phyloP scores from a whole-genome alignment of 2,329 filamentous ascomycete genomes.

The Calonectria multiphialidica region DNA sequence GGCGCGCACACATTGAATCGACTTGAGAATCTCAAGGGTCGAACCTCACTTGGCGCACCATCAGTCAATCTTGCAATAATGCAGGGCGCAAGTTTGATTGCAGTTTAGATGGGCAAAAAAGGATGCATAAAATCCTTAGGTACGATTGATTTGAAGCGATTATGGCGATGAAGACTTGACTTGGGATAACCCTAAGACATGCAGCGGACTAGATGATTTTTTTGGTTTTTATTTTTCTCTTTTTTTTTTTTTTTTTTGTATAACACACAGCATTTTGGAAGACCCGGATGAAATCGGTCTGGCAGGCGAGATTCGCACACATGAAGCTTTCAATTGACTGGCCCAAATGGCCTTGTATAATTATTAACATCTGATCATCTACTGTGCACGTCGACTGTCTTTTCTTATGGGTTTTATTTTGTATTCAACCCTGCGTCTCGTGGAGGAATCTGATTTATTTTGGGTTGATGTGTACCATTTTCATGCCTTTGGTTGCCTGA shows the following conservation, averaged over 20 bases:
- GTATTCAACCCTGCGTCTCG: no score
- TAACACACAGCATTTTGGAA: not conserved
- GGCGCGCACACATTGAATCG: not conserved
- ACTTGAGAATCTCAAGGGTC: slow-evolving; percentile 9
- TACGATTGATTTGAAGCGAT: not conserved
- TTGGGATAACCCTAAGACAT: slow-evolving; percentile 1
- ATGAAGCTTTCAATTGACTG: slow-evolving; percentile 15
- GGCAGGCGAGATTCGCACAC: not conserved
- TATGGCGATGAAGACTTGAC: not conserved
- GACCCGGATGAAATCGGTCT: not conserved
- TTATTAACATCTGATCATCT: not conserved
- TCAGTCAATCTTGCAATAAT: slow-evolving; percentile 25
- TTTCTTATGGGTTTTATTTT: no score
- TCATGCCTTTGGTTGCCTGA: no score
- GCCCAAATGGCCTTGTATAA: slow-evolving; percentile 3
- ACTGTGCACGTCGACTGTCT: not conserved
- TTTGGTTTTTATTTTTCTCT: not conserved
- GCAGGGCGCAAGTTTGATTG: slow-evolving; percentile 23
- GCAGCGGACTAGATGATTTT: not conserved
- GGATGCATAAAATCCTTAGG: not conserved
- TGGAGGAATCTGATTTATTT: no score
- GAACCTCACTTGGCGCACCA: slow-evolving; percentile 11
- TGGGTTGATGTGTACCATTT: no score
- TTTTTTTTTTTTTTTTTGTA: not conserved
- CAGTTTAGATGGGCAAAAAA: slow-evolving; percentile 29